These are phyloP conservation scores for Fusarium nanum DNA, from an alignment of 2,329 filamentous ascomycete species.

Conservation along the genomic window DNA sequence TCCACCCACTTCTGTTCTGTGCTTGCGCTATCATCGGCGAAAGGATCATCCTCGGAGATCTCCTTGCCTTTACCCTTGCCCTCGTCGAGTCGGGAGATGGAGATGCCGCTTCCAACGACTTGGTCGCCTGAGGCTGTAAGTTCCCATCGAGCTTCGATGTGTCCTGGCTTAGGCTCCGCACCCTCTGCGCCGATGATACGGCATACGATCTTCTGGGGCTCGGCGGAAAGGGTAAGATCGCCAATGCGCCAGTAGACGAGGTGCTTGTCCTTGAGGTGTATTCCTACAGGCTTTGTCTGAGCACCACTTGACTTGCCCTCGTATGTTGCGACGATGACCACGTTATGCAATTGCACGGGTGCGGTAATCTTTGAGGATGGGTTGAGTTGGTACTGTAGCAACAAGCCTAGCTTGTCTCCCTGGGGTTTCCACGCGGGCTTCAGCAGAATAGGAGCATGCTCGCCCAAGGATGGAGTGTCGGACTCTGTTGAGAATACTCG, in stretches of 20 bases:
- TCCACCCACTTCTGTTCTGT: constrained; percentile 69
- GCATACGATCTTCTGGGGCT: constrained; percentile 82
- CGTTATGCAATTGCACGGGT: constrained; percentile 70
- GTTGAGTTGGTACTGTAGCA: constrained; percentile 87
- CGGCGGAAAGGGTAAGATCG: constrained; percentile 75
- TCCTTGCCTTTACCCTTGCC: constrained; percentile 65
- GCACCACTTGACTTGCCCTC: constrained; percentile 75
- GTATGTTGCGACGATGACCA: constrained; percentile 78
- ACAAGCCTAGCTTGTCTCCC: constrained; percentile 84
- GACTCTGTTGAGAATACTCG: constrained; percentile 78
- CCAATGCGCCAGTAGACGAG: constrained; percentile 84
- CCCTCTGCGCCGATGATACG: constrained; percentile 80
- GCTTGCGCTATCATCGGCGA: constrained; percentile 64
- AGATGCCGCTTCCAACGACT: constrained; percentile 69
- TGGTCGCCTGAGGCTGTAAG: constrained; percentile 57
- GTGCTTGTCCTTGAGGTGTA: constrained; percentile 80
- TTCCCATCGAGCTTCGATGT: constrained; percentile 88
- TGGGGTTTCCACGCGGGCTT: constrained; percentile 85
- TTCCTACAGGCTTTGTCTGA: constrained; percentile 83
- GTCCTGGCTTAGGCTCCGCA: constrained; percentile 76
- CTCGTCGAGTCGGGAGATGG: constrained; percentile 67
- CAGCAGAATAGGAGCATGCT: constrained; percentile 78
- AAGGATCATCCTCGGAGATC: constrained; percentile 70
- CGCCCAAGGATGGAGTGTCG: constrained; percentile 57
- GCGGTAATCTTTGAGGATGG: constrained; percentile 65